Base-by-base conservation (phyloP, 805 yeast species). In the Monosporozyma unispora region DNA sequence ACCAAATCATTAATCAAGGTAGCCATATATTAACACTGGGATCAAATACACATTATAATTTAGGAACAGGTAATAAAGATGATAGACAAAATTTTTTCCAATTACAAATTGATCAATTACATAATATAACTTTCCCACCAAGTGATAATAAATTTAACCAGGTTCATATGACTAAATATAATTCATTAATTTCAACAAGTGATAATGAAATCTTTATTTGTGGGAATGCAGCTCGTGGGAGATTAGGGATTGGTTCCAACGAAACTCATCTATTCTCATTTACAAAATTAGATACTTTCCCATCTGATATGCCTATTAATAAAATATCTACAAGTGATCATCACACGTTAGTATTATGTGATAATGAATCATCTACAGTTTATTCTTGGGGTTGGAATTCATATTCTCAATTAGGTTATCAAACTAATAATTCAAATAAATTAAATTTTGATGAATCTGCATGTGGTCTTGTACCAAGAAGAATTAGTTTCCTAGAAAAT, bases 311-410 rank as follows among this genome's bases (percentile, higher is more conserved):
- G 8, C 4, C 78, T 39, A 59, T 64, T 7, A 65, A 60, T 25
- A 58, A 62, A 25, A 67, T 80, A 1, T 78, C 76, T 1, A 62
- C 81, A 0, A 80, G 88, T 47, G 78, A 80, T 56, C 84, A 84
- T 57, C 96, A 87, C 60, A 70, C 87, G 0, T 57, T 88, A 9
- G 83, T 77, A 0, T 56, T 85, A 19, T 76, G 84, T 0, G 58
- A 67, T 0, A 55, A 65, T 14, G 80, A 80, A 37, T 14, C 39
- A 8, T 19, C 18, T 3, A 74, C 74, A n/a, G 69, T 87, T 1
- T 84, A 72, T 53, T 66, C 89, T 0, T 90, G 96, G 95, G 97
- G 97, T 0, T 72, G 79, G 52, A 87, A 87, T 58, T 70, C 73
- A 16, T 74, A 64, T 61, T 76, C 76, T n/a, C 95, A 86, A 60